Conservation (phyloP, 2,329 filamentous ascomycete species). For the Talaromyces sp. region DNA sequence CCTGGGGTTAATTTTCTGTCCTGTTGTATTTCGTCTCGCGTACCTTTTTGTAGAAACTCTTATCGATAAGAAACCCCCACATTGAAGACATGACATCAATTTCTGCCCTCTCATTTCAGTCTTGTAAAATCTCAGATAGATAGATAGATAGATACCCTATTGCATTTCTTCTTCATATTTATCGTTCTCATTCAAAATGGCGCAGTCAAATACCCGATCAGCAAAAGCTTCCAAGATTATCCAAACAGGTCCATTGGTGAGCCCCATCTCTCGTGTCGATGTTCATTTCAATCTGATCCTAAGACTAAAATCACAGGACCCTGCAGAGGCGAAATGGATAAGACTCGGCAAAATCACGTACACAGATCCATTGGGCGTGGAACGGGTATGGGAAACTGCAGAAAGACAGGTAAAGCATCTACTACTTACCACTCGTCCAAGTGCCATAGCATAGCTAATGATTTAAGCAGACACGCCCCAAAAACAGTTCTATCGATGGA, state of each 20-base stretch:
- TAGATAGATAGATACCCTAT: not conserved
- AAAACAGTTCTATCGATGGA: constrained; percentile 51
- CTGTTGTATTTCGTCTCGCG: not conserved
- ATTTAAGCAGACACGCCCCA: constrained; percentile 38
- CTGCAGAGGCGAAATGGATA: constrained; percentile 39
- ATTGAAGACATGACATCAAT: constrained; percentile 1
- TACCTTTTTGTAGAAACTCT: not conserved
- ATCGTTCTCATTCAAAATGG: not conserved
- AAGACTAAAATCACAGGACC: constrained; percentile 24
- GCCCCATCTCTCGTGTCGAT: not conserved
- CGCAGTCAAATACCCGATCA: not conserved
- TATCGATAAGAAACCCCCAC: constrained; percentile 4
- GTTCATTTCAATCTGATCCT: not conserved
- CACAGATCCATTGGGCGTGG: constrained; percentile 38
- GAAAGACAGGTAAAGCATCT: constrained; percentile 35
- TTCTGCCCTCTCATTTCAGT: not conserved
- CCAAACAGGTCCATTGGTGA: constrained; percentile 11
- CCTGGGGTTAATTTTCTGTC: too few species aligned
- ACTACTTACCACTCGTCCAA: not conserved
- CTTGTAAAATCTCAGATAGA: not conserved
- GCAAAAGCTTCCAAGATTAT: constrained; percentile 11
- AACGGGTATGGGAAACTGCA: constrained; percentile 43
- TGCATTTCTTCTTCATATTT: not conserved
- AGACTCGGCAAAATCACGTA: constrained; percentile 41
- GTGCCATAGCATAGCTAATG: not conserved